A percentile compares a stretch with the other conserved stretches of the same genome.
phyloP scores from a whole-genome alignment of 164 flowering plant species.

The Liquidambar formosana region DNA sequence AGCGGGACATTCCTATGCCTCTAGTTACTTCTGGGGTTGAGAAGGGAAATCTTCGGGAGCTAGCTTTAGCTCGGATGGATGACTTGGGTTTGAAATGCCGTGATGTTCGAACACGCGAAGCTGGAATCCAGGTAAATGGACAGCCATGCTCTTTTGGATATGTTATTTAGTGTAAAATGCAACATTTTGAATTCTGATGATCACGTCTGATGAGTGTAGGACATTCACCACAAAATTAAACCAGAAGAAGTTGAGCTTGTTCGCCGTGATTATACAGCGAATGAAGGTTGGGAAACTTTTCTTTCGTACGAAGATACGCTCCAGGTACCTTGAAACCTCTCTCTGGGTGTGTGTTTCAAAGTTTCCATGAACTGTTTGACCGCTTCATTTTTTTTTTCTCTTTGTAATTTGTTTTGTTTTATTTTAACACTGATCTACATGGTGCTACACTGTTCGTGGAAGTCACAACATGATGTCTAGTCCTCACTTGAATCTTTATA shows the following conservation, averaged over 20 bases:
- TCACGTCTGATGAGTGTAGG: slow-evolving; percentile 41
- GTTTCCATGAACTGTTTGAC: too few relatives aligned
- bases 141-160: not conserved
- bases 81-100: slow-evolving; percentile 98
- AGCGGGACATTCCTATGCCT: slow-evolving; percentile 99
- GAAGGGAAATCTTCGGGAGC: slow-evolving; percentile 95
- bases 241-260: slow-evolving; percentile 98
- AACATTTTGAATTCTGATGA: not conserved
- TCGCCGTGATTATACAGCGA: slow-evolving; percentile 94
- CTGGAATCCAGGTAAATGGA: slow-evolving; percentile 86
- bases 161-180: not conserved
- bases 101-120: slow-evolving; percentile 99
- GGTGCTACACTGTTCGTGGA: too few relatives aligned
- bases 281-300: slow-evolving; percentile 99
- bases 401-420: too few relatives aligned
- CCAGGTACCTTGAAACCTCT: slow-evolving; percentile 68
- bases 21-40: slow-evolving; percentile 98
- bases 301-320: slow-evolving; percentile 93
- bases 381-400: too few relatives aligned
- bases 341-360: not conserved
- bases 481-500: too few relatives aligned
- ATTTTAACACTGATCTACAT: too few relatives aligned
- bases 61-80: slow-evolving; percentile 95
- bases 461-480: too few relatives aligned
- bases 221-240: slow-evolving; percentile 89